These are phyloP conservation scores for Peniophora sp. DNA, from an alignment of 1,284 basidiomycete species.

Conservation along the genomic window DNA sequence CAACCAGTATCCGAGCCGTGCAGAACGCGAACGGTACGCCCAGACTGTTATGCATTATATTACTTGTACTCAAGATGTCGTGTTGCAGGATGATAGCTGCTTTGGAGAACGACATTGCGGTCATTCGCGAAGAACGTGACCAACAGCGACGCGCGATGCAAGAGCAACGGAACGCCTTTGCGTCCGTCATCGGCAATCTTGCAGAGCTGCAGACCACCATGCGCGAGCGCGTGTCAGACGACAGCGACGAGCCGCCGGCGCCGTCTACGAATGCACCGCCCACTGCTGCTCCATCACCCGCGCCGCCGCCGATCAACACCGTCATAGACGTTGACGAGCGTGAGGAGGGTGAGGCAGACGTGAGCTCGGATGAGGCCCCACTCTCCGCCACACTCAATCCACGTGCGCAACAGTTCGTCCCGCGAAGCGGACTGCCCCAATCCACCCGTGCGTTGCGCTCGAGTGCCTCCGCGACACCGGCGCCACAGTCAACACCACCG, in stretches of 20 bases:
- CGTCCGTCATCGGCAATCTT: conserved; percentile 55
- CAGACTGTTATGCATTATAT: conserved; percentile 2
- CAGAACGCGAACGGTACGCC: conserved; percentile 64
- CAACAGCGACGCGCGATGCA: conserved; percentile 57
- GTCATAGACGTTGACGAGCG: conserved; percentile 27
- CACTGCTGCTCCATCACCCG: background rate
- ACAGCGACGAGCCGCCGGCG: conserved; percentile 10
- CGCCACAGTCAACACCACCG: conserved; percentile 11
- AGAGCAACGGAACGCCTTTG: conserved; percentile 59
- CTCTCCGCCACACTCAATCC: conserved; percentile 26
- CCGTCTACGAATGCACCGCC: too few relatives aligned
- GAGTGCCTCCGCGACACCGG: conserved; percentile 9
- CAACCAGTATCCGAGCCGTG: conserved; percentile 65
- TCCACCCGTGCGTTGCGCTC: conserved; percentile 13
- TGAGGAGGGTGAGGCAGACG: conserved; percentile 29
- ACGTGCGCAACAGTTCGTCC: conserved; percentile 25
- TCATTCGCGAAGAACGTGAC: conserved; percentile 68
- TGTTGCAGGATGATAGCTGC: too few relatives aligned
- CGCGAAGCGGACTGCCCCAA: conserved; percentile 18
- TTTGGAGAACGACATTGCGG: conserved; percentile 68
- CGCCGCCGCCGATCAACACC: background rate
- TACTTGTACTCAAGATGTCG: conserved; percentile 46
- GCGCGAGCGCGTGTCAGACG: conserved; percentile 15
- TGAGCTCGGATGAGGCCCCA: conserved; percentile 24
- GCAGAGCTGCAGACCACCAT: conserved; percentile 19